Conservation (phyloP, 1,284 basidiomycete genomes). For the Tetrapyrgos nigripes region DNA sequence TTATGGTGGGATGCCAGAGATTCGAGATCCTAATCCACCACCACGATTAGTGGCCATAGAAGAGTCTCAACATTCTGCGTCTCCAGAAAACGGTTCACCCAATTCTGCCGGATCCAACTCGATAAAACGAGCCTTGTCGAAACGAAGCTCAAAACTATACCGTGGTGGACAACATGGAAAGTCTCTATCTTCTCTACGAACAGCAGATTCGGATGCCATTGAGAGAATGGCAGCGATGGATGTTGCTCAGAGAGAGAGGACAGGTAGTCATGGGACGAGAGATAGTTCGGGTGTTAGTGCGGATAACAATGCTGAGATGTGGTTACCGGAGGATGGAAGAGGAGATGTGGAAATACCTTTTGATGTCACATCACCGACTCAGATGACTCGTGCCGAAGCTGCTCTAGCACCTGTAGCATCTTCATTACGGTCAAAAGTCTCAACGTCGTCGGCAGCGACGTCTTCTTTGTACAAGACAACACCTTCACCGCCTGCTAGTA, state of each 20-base stretch:
- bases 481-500: constrained; percentile 19
- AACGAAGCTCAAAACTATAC: constrained; percentile 29
- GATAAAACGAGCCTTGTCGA: constrained; percentile 29
- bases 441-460: constrained; percentile 20
- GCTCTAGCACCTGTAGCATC: constrained; percentile 10
- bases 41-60: constrained; percentile 65
- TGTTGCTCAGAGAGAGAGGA: constrained; percentile 65
- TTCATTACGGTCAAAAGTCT: too few relatives aligned
- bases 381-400: constrained; percentile 27
- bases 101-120: constrained; percentile 22
- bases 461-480: constrained; percentile 18
- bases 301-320: constrained; percentile 2
- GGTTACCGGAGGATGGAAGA: constrained; percentile 17
- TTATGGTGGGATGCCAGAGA: constrained; percentile 48
- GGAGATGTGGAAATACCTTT: constrained; percentile 14
- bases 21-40: constrained; percentile 76
- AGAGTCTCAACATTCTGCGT: constrained; percentile 48
- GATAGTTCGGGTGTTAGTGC: constrained; percentile 35
- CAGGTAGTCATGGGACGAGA: constrained; percentile 38
- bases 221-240: constrained; percentile 73
- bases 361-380: constrained; percentile 21
- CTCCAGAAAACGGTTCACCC: constrained; percentile 33
- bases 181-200: constrained; percentile 61
- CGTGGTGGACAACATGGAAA: constrained; percentile 45
- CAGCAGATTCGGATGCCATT: constrained; percentile 69